phyloP scores from a whole-genome alignment of 2,329 filamentous ascomycete genomes.

The Verticillium isaacii region DNA sequence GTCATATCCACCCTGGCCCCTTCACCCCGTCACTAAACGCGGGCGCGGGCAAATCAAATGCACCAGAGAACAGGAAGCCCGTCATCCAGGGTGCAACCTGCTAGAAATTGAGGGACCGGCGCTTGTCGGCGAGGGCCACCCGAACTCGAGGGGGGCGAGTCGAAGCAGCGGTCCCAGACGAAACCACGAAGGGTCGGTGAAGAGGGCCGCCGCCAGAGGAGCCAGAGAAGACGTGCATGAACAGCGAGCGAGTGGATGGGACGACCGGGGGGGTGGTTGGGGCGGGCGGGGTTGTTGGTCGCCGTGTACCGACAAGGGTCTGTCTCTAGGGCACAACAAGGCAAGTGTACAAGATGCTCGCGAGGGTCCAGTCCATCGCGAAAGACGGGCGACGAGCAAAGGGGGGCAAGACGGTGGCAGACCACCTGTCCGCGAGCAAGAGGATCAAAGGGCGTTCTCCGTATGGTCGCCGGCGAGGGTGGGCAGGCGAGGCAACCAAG shows the following conservation, averaged over 20 bases:
- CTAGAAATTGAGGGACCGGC: neutral
- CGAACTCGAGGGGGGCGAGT: neutral
- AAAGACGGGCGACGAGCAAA: neutral
- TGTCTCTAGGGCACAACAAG: slow-evolving; percentile 6
- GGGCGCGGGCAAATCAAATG: neutral
- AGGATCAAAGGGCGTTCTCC: neutral
- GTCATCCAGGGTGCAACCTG: neutral
- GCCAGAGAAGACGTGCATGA: slow-evolving; percentile 13
- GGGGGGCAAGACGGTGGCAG: neutral
- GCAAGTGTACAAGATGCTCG: neutral
- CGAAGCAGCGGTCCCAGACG: neutral
- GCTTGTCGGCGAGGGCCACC: neutral
- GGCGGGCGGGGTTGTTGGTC: neutral
- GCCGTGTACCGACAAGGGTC: slow-evolving; percentile 4
- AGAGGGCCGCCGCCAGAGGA: slow-evolving; percentile 7
- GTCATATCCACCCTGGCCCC: neutral
- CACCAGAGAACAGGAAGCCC: neutral
- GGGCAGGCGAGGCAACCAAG: slow-evolving; percentile 35
- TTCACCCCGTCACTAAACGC: neutral
- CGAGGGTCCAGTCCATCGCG: neutral
- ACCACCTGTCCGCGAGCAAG: neutral
- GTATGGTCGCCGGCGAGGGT: neutral
- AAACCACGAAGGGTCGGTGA: slow-evolving; percentile 13
- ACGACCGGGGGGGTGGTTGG: slow-evolving; percentile 1
- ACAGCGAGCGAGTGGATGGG: slow-evolving; percentile 10